Base-by-base conservation (phyloP, 257 asterid species). In the Nicotiana noctiflora region DNA sequence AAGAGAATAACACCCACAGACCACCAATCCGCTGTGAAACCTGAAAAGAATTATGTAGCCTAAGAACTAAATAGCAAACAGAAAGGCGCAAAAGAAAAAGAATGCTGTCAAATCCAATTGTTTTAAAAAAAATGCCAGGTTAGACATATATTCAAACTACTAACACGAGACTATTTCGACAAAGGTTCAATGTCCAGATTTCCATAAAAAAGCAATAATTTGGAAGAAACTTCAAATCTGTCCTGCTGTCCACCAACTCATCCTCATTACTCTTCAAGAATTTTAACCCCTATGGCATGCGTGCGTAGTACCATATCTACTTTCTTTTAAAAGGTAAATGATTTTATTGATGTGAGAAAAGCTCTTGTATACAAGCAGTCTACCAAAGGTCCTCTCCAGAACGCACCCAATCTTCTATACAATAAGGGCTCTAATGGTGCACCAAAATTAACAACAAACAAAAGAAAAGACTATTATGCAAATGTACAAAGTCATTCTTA, bases 21-120 rank as follows among this genome's bases (percentile, higher is more conserved):
- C 99, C 99, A 96, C 99, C 99, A 96, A 96, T 96, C 99, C 34
- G 99, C 99, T 59, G 97, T 92, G 81, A 88, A 91, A 63, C 91
- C 99, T 96, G 92, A 81, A 67, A 68, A 79, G 84, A 83, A 61
- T 40, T 75, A 79, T 15, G 74, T 32, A 46, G 65, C 61, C 61
- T 72, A 72, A 72, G 74, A 64, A 72, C 32, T 23, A 49, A 13
- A 46, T 46, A 27, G n/a, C 8, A 72, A 72, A 72, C 59, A 72
- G 77, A 72, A 44, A 31, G 77, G 37, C 8, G 60, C 1, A 72
- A 56, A 18, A 72, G 19, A 25, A 44, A 62, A 23, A 2, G 56
- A 14, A 72, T 13, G 14, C 60, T 46, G 21, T 72, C 21, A 72
- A 46, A 72, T 68, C n/a, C 77, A 40, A 44, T 25, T 74, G 79